A percentile compares a stretch with the other conserved stretches of the same genome.
Conservation (phyloP, 148 eudicot species). For the Arbutus unedo region DNA sequence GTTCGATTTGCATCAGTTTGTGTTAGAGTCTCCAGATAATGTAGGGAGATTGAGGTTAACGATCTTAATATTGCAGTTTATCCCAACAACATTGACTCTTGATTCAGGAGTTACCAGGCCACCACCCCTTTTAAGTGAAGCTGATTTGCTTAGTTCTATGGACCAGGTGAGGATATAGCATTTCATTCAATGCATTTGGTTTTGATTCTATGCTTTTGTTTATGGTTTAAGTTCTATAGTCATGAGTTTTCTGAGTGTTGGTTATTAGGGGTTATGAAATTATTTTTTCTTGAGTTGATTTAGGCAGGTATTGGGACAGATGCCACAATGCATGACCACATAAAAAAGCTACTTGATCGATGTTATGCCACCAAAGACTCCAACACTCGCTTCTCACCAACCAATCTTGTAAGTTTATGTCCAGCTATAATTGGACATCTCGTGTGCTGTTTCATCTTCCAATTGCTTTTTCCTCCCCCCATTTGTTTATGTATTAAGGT, state of each 20-base stretch:
- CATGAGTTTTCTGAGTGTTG: not conserved
- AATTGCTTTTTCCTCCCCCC: not conserved
- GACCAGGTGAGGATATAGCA: constrained; percentile 60
- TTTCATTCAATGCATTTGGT: not conserved
- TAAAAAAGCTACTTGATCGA: constrained; percentile 92
- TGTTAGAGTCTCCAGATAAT: not conserved
- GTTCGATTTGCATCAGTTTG: not conserved
- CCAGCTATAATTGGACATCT: not conserved
- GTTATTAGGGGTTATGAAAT: not conserved
- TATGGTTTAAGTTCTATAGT: not conserved
- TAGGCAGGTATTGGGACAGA: constrained; percentile 97
- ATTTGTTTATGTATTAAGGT: not conserved
- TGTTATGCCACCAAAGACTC: constrained; percentile 92
- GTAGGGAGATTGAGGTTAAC: not conserved
- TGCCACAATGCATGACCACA: constrained; percentile 99
- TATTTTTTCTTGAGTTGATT: not conserved
- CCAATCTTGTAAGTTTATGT: constrained; percentile 63
- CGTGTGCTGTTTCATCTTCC: not conserved
- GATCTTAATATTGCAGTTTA: constrained; percentile 49
- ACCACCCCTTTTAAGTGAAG: constrained; percentile 91
- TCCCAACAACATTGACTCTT: constrained; percentile 75
- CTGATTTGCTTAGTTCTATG: constrained; percentile 88
- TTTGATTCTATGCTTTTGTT: constrained; percentile 1
- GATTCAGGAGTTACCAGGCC: constrained; percentile 93
- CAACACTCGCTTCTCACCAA: constrained; percentile 80